phyloP scores from a whole-genome alignment of 495 filamentous ascomycete genomes.

The Neurospora sp. region DNA sequence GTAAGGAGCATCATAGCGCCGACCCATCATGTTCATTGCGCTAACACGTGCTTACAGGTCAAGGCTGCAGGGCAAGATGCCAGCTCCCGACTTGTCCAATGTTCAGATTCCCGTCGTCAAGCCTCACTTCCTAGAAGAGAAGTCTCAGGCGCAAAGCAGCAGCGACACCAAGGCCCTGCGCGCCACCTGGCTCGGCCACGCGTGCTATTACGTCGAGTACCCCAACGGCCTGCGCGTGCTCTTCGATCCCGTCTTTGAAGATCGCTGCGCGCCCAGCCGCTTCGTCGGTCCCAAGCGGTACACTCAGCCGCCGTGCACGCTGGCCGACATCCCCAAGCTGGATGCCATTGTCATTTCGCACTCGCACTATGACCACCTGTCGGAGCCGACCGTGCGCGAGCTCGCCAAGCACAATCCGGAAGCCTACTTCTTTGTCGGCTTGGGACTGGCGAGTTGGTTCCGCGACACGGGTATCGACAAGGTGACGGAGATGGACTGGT shows the following conservation, averaged over 20 bases:
- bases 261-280: conserved; percentile 69
- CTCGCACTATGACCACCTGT: conserved; percentile 91
- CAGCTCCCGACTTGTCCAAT: conserved; percentile 55
- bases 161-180: conserved; percentile 48
- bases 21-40: neutral
- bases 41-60: conserved; percentile 34
- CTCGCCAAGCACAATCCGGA: conserved; percentile 64
- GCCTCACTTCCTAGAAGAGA: conserved; percentile 58
- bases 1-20: neutral
- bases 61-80: conserved; percentile 48
- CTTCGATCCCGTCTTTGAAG: conserved; percentile 92
- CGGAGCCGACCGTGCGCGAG: conserved; percentile 59
- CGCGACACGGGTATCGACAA: conserved; percentile 51
- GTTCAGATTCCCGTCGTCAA: conserved; percentile 42
- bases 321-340: conserved; percentile 71
- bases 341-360: conserved; percentile 90
- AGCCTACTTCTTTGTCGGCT: conserved; percentile 78
- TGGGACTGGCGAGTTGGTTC: conserved; percentile 90
- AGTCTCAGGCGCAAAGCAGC: conserved; percentile 12
- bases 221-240: conserved; percentile 79
- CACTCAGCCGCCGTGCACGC: conserved; percentile 66
- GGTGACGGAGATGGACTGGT: conserved; percentile 92
- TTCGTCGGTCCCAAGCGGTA: conserved; percentile 71
- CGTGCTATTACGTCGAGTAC: conserved; percentile 90
- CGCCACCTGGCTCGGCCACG: conserved; percentile 95